Evolutionary conservation across 345 rosid species (phyloP), one percentile per base, ranked within the genome.

Genomic region (Conringia planisiliqua): DNA sequence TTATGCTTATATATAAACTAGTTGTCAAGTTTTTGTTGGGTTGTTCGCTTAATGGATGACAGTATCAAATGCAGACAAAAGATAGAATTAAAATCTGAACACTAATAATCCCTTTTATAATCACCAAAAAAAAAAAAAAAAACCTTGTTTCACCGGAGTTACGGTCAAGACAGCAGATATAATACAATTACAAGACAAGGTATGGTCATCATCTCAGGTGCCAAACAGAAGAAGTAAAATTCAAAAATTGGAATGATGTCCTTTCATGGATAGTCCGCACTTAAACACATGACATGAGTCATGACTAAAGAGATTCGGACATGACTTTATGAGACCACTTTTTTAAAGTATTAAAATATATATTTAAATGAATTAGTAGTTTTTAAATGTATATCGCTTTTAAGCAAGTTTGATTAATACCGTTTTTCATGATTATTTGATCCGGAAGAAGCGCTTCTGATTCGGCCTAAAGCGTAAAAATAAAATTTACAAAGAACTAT

Each of bases 291-390:
- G n/a, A n/a, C n/a, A 58, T 9, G 3, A 7, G 38, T 35, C 46
- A 46, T 48, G 48, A 46, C 67, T 48, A 35, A 24, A 61, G 17
- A 38, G 61, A 48, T 35, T 48, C 29, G 18, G 46, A 58, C 57
- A 54, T 24, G 46, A 33, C 47, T 62, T 72, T 52, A 14, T 51
- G 50, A 48, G 60, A 71, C 61, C 29, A 16, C 68, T 24, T 61
- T 14, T 48, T 47, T 6, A 3, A 26, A 36, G 1, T 20, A 47
- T 24, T 20, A 4, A 26, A 1, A 40, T 20, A 70, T 20, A 70
- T 43, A 7, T 35, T 70, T 6, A 2, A 42, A 44, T 10, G 10
- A 12, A 27, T 29, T 17, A 20, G 7, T 16, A 40, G 40, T 11
- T 11, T 54, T 55, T 0, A 32, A 44, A 29, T 10, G 12, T 46